Conservation (phyloP, 495 filamentous ascomycete species). For the Xylaria sp. region DNA sequence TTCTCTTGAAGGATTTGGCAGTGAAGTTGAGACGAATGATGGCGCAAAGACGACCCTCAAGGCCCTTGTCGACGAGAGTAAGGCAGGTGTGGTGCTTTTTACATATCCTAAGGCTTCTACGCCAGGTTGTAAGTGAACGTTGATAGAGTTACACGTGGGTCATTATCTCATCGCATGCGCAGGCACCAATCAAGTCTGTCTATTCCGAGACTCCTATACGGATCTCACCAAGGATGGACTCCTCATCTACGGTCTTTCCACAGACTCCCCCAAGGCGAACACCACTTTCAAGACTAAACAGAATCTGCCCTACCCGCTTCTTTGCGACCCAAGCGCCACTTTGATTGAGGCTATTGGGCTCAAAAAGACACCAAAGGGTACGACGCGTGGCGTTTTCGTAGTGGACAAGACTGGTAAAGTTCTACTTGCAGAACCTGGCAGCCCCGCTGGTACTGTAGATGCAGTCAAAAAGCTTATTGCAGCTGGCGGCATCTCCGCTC, state of each 20-base stretch:
- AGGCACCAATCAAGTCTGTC: conserved; percentile 93
- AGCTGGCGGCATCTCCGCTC: conserved; percentile 27
- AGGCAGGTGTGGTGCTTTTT: conserved; percentile 87
- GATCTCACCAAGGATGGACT: conserved; percentile 80
- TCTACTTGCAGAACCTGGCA: conserved; percentile 64
- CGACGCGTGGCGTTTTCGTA: conserved; percentile 83
- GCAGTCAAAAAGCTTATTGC: conserved; percentile 61
- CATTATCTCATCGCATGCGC: conserved; percentile 36
- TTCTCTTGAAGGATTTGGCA: conserved; percentile 75
- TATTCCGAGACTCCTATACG: conserved; percentile 86
- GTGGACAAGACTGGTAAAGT: conserved; percentile 79
- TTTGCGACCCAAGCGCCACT: conserved; percentile 77
- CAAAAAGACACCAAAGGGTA: conserved; percentile 79
- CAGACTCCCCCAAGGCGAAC: conserved; percentile 87
- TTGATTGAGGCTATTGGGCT: conserved; percentile 79
- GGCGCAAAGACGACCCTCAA: conserved; percentile 78
- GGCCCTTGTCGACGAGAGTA: conserved; percentile 79
- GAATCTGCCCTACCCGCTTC: conserved; percentile 82
- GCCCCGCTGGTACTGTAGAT: conserved; percentile 65
- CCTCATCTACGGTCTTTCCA: conserved; percentile 85
- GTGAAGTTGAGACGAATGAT: conserved; percentile 84
- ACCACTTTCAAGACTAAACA: conserved; percentile 90
- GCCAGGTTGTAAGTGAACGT: conserved; percentile 80
- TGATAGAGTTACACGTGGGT: conserved; percentile 18
- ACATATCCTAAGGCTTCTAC: conserved; percentile 96